These are phyloP conservation scores for Trichoderma sp. DNA, from an alignment of 2,329 filamentous ascomycete species.

Conservation along the genomic window DNA sequence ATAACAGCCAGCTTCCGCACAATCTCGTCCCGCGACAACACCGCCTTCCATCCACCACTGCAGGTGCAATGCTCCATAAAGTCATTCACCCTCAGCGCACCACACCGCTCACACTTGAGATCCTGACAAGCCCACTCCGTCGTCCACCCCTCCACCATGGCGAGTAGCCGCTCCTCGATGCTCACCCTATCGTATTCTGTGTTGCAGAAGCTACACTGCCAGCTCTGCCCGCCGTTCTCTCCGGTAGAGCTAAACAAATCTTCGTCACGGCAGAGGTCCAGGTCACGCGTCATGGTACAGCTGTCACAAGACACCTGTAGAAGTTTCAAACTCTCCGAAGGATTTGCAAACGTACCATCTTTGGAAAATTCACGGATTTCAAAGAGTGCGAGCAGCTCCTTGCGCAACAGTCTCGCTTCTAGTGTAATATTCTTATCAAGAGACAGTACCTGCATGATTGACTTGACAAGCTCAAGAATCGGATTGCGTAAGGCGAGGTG, in stretches of 20 bases:
- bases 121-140: constrained; percentile 89
- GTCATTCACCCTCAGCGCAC: constrained; percentile 80
- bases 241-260: constrained; percentile 58
- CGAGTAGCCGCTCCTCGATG: constrained; percentile 82
- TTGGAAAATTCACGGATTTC: constrained; percentile 92
- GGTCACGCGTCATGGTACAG: constrained; percentile 84
- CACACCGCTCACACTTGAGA: constrained; percentile 72
- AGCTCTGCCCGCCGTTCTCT: constrained; percentile 49
- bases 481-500: constrained; percentile 63
- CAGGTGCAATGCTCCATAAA: constrained; percentile 97
- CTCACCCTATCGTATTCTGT: constrained; percentile 74
- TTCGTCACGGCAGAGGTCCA: constrained; percentile 90
- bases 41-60: constrained; percentile 80
- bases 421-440: constrained; percentile 89
- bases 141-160: constrained; percentile 71
- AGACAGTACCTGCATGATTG: constrained; percentile 86
- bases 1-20: constrained; percentile 68
- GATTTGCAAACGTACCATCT: constrained; percentile 86
- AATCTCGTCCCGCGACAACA: constrained; percentile 67
- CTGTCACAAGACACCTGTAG: constrained; percentile 81
- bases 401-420: constrained; percentile 83
- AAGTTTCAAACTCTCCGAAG: constrained; percentile 72
- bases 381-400: constrained; percentile 85
- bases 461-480: constrained; percentile 87
- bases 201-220: constrained; percentile 77